Conservation (phyloP, 1,139 yeast species). For the Sugiyamaella grinbergsii region DNA sequence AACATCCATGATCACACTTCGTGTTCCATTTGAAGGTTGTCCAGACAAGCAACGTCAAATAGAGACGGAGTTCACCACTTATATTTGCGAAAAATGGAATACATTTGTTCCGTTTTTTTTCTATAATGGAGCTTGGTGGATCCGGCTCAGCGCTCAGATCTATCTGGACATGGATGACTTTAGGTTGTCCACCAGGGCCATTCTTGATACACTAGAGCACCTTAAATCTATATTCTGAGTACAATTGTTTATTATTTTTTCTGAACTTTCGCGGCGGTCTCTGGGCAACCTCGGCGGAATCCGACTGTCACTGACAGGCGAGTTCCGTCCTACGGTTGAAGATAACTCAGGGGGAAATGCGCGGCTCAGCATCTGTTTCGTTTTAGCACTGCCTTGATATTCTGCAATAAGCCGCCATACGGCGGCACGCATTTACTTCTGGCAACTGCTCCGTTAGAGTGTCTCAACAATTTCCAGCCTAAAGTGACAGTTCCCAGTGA, state of each 20-base stretch:
- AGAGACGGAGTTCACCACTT: constrained; percentile 23
- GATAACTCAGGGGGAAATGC: too few species aligned
- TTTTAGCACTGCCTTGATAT: too few species aligned
- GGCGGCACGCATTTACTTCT: too few species aligned
- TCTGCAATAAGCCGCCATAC: too few species aligned
- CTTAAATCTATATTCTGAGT: constrained; percentile 2
- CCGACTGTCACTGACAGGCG: too few species aligned
- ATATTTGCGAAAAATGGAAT: constrained; percentile 40
- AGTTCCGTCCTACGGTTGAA: too few species aligned
- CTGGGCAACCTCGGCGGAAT: too few species aligned
- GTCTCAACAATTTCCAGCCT: too few species aligned
- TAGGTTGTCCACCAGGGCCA: constrained; percentile 47
- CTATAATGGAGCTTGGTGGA: constrained; percentile 49
- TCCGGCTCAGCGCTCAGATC: constrained; percentile 61
- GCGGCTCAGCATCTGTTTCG: too few species aligned
- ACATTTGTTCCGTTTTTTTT: constrained; percentile 52
- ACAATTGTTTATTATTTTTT: background rate
- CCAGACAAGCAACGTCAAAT: constrained; percentile 21
- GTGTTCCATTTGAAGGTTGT: constrained; percentile 43
- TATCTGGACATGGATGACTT: constrained; percentile 61
- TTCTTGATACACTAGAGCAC: constrained; percentile 32
- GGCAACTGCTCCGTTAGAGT: too few species aligned
- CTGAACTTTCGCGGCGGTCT: too few species aligned
- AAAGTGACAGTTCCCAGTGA: too few species aligned
- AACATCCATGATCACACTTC: constrained; percentile 54